Percentiles rank a stretch among this genome's conserved stretches.
Evolutionary conservation across 1,284 basidiomycete species (phyloP).

Genomic region (Sporisorium graminicola): DNA sequence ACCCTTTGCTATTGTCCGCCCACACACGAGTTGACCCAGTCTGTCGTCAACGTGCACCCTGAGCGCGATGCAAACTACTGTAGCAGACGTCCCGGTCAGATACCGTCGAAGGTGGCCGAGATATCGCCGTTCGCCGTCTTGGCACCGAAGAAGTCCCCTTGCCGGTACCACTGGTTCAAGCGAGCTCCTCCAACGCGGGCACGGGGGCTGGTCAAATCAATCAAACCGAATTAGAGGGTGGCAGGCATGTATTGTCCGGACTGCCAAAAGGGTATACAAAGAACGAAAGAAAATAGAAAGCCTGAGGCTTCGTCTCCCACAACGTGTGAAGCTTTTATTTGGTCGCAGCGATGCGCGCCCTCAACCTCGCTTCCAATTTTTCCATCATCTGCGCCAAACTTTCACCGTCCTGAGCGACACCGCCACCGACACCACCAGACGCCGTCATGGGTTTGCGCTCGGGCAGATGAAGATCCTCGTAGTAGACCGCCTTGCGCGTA

Average conservation of each 20-base stretch:
- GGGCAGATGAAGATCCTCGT: slow-evolving; percentile 42
- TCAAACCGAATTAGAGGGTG: background rate
- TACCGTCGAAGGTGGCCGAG: too few relatives aligned
- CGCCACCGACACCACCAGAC: slow-evolving; percentile 45
- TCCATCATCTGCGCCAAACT: slow-evolving; percentile 48
- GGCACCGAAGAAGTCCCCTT: too few relatives aligned
- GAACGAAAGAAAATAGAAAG: too few relatives aligned
- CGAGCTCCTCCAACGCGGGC: too few relatives aligned
- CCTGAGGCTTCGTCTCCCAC: too few relatives aligned
- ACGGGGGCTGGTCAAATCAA: background rate
- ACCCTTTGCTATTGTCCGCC: too few relatives aligned
- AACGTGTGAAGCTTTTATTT: slow-evolving; percentile 14
- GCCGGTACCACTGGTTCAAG: background rate
- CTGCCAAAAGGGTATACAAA: background rate
- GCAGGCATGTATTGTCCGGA: background rate
- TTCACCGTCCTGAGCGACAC: slow-evolving; percentile 30
- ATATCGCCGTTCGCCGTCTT: background rate
- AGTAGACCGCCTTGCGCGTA: slow-evolving; percentile 50
- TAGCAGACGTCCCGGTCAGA: too few relatives aligned
- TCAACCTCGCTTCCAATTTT: slow-evolving; percentile 46
- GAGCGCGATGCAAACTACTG: too few relatives aligned
- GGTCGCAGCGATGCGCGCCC: slow-evolving; percentile 40
- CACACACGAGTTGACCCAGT: too few relatives aligned
- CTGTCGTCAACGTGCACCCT: too few relatives aligned
- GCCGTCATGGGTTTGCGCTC: slow-evolving; percentile 54